Conservation (phyloP, 2,329 filamentous ascomycete genomes). For the Fusarium fracticaudum region DNA sequence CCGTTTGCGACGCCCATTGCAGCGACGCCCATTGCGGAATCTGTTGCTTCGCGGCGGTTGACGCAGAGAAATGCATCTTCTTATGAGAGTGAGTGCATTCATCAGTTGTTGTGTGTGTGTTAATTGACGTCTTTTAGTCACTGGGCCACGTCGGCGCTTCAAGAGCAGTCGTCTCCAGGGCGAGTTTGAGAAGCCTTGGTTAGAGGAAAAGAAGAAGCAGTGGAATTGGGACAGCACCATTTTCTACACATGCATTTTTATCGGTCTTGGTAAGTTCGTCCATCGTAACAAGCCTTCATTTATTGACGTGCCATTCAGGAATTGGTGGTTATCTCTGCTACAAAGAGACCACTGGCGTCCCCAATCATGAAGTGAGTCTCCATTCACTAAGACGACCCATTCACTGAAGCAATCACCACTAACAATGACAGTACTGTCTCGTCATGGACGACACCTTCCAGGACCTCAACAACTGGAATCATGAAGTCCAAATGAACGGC, state of each 20-base stretch:
- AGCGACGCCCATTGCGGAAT: conserved; percentile 32
- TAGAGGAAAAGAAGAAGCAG: conserved; percentile 31
- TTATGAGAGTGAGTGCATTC: conserved; percentile 17
- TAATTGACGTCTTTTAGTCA: neutral
- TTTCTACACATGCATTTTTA: conserved; percentile 35
- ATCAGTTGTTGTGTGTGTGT: fast-evolving
- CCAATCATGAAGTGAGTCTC: conserved; percentile 29
- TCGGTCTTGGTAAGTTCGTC: conserved; percentile 32
- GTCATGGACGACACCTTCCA: conserved; percentile 39
- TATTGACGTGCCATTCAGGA: neutral
- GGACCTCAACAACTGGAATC: conserved; percentile 56
- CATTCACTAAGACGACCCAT: neutral
- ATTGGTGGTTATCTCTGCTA: conserved; percentile 36
- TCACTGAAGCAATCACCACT: neutral
- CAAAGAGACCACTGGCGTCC: conserved; percentile 25
- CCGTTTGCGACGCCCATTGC: conserved; percentile 34
- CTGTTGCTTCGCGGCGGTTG: conserved; percentile 24
- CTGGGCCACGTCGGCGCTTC: conserved; percentile 46
- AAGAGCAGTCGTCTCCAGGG: conserved; percentile 38
- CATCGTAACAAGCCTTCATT: fast-evolving
- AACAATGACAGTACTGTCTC: conserved; percentile 34
- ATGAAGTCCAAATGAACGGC: conserved; percentile 54
- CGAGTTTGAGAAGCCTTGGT: conserved; percentile 42
- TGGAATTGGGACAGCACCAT: conserved; percentile 44
- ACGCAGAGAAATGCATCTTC: conserved; percentile 16